Evolutionary conservation across 768 basidiomycete genomes (phyloP).

Genomic region (Boletus edulis): DNA sequence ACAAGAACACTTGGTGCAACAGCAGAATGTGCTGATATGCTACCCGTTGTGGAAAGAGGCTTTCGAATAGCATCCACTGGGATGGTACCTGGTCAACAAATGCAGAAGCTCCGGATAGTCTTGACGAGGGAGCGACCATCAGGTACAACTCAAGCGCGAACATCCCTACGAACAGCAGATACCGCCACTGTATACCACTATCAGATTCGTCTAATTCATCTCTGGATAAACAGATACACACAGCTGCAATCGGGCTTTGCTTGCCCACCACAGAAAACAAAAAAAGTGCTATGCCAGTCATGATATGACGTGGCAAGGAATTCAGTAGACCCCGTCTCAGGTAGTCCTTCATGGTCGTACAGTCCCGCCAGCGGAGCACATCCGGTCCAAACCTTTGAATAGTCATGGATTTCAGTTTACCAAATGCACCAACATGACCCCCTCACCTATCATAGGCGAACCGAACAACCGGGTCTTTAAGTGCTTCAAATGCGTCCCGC

Average conservation of each 20-base stretch:
- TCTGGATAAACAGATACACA: slow-evolving; percentile 38
- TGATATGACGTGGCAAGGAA: slow-evolving; percentile 65
- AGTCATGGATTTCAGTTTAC: neutral
- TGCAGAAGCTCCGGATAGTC: slow-evolving; percentile 4
- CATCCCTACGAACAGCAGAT: slow-evolving; percentile 62
- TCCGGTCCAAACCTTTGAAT: slow-evolving; percentile 69
- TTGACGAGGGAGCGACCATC: slow-evolving; percentile 48
- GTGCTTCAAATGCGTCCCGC: slow-evolving; percentile 71
- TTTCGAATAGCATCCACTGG: slow-evolving; percentile 32
- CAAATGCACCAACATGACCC: slow-evolving; percentile 13
- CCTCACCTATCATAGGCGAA: slow-evolving; percentile 83
- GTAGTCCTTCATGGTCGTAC: slow-evolving; percentile 68
- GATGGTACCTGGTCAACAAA: slow-evolving; percentile 21
- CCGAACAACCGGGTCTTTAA: slow-evolving; percentile 72
- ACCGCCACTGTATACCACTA: slow-evolving; percentile 63
- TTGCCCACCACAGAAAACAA: slow-evolving; percentile 63
- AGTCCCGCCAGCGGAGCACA: slow-evolving; percentile 64
- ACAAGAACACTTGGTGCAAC: slow-evolving; percentile 75
- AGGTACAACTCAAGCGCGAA: slow-evolving; percentile 64
- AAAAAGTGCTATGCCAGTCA: slow-evolving; percentile 53
- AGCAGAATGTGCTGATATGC: slow-evolving; percentile 76
- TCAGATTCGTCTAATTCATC: slow-evolving; percentile 13
- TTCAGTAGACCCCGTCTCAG: slow-evolving; percentile 61
- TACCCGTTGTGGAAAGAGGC: slow-evolving; percentile 60
- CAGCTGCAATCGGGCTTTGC: slow-evolving; percentile 60